Evolutionary conservation across 129 eudicot genomes (phyloP).

Genomic region (Chrysanthemum lavandulifolium): DNA sequence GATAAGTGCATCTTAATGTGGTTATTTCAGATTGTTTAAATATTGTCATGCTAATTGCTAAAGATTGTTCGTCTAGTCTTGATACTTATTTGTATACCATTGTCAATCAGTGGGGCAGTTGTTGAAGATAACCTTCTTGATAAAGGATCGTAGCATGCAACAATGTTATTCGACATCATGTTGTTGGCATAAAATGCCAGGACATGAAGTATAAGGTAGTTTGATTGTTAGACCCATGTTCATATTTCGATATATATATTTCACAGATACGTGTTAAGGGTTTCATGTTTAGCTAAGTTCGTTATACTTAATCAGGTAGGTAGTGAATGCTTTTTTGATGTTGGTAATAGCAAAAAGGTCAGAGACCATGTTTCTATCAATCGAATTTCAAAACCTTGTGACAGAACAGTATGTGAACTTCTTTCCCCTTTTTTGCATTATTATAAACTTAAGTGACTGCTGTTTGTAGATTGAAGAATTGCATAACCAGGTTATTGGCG

Average conservation of each 20-base stretch:
- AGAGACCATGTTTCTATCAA: conserved; percentile 90
- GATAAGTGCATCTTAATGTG: conserved; percentile 75
- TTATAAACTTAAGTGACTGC: neutral
- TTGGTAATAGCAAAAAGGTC: conserved; percentile 83
- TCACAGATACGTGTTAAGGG: neutral
- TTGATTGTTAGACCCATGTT: neutral
- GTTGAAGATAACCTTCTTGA: conserved; percentile 92
- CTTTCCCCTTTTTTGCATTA: conserved; percentile 34
- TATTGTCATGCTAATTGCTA: neutral
- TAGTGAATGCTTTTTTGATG: conserved; percentile 78
- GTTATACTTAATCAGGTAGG: conserved; percentile 56
- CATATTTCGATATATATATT: neutral
- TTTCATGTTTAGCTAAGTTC: neutral
- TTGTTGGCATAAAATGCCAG: conserved; percentile 28
- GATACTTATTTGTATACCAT: conserved; percentile 7
- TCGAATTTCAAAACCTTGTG: conserved; percentile 76
- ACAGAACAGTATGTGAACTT: conserved; percentile 60
- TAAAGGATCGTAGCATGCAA: conserved; percentile 68
- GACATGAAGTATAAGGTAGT: conserved; percentile 87
- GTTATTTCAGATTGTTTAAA: conserved; percentile 38
- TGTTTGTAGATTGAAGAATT: conserved; percentile 19
- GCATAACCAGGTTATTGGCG: conserved; percentile 62
- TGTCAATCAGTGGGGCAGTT: conserved; percentile 66
- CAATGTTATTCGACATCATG: conserved; percentile 82
- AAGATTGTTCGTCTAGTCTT: conserved; percentile 11